Percentiles rank a stretch among this genome's conserved stretches.
Conservation (phyloP, 345 rosid species). For the Sonneratia caseolaris region DNA sequence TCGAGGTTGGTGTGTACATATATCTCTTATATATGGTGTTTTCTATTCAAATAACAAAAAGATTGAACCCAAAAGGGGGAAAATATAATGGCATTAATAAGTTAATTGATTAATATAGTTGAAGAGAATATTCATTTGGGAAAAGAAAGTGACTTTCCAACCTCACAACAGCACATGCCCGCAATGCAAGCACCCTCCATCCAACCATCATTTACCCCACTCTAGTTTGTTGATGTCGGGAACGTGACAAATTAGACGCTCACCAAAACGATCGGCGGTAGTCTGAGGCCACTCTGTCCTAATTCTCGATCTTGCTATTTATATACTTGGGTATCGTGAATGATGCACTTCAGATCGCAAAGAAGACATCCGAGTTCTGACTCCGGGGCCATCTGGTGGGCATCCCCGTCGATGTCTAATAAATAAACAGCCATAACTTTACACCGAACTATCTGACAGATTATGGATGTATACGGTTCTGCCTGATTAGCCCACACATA, state of each 20-base stretch:
- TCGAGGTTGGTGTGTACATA: constrained; percentile 21
- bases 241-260: neutral
- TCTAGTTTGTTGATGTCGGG: neutral
- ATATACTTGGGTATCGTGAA: too few relatives aligned
- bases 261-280: neutral
- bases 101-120: neutral
- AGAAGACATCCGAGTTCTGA: too few relatives aligned
- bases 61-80: neutral
- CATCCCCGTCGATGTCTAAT: too few relatives aligned
- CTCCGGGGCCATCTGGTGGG: too few relatives aligned
- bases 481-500: neutral
- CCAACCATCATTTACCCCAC: neutral
- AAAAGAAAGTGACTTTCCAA: constrained; percentile 72
- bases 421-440: too few relatives aligned
- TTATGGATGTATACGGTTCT: too few relatives aligned
- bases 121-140: constrained; percentile 25
- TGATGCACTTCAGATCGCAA: too few relatives aligned
- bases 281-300: neutral
- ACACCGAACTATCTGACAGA: too few relatives aligned
- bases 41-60: constrained; percentile 11
- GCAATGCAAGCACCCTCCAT: constrained; percentile 26
- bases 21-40: constrained; percentile 21
- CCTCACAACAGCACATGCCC: constrained; percentile 42
- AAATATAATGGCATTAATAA: neutral
- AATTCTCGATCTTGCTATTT: too few relatives aligned